These are phyloP conservation scores for grape (Vitis vinifera) DNA, from an alignment of 164 flowering plant genomes.

Conservation along the genomic window DNA sequence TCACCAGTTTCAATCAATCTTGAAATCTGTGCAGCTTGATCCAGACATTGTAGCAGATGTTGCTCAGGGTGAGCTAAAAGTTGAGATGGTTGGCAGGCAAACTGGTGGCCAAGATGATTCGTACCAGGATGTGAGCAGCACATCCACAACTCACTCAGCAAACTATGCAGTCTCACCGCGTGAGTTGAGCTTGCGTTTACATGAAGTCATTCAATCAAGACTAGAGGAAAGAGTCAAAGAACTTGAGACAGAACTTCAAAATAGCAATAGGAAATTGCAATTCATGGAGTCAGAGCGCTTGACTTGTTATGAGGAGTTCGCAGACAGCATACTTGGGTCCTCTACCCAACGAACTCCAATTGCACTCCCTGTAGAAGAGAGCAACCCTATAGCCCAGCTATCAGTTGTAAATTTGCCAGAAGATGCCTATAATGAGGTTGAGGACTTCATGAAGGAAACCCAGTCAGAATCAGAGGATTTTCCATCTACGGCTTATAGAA, in stretches of 20 bases:
- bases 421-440: conserved; percentile 63
- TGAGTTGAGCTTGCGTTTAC: conserved; percentile 75
- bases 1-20: conserved; percentile 1
- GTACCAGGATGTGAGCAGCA: conserved; percentile 32
- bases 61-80: conserved; percentile 60
- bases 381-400: conserved; percentile 24
- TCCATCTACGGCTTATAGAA: conserved; percentile 8
- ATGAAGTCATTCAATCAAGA: conserved; percentile 71
- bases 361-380: conserved; percentile 11
- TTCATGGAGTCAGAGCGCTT: conserved; percentile 34
- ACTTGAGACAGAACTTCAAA: conserved; percentile 69
- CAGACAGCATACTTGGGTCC: conserved; percentile 26
- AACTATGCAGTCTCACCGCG: conserved; percentile 72
- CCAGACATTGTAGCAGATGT: conserved; percentile 52
- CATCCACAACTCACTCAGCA: conserved; percentile 38
- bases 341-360: conserved; percentile 25
- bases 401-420: conserved; percentile 58
- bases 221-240: conserved; percentile 71
- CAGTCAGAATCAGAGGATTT: conserved; percentile 43
- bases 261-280: conserved; percentile 47
- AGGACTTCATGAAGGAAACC: conserved; percentile 31
- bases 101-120: conserved; percentile 27
- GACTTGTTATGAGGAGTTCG: conserved; percentile 23
- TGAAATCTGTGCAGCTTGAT: conserved; percentile 46
- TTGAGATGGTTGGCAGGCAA: conserved; percentile 30